Percentiles rank a stretch among this genome's conserved stretches.
Conservation (phyloP, 78 protist species). For the Dictyostelium firmibasis region DNA sequence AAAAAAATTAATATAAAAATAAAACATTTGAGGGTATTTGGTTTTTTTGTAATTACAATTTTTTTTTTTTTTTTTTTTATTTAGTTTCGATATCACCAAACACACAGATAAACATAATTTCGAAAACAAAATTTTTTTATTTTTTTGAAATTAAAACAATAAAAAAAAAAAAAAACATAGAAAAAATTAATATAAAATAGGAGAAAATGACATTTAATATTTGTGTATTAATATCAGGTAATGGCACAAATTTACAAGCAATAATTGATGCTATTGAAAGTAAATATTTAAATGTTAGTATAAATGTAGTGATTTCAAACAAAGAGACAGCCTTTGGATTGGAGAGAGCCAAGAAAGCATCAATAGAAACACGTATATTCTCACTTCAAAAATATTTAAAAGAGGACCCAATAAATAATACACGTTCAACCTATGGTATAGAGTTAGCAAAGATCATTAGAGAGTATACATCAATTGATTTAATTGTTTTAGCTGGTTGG, state of each 20-base stretch:
- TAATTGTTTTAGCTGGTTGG: constrained; percentile 88
- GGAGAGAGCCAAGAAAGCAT: constrained; percentile 78
- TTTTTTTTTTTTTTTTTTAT: too few relatives aligned
- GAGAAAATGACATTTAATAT: constrained; percentile 28
- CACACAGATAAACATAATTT: neutral
- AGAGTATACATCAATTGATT: constrained; percentile 21
- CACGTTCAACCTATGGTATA: constrained; percentile 23
- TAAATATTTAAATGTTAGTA: constrained; percentile 13
- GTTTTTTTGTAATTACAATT: too few relatives aligned
- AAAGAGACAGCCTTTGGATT: constrained; percentile 84
- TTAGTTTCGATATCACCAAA: neutral
- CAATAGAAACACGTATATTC: constrained; percentile 56
- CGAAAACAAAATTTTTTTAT: neutral
- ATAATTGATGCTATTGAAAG: constrained; percentile 81
- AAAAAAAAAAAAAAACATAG: neutral
- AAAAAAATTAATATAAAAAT: too few relatives aligned
- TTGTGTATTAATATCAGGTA: constrained; percentile 83
- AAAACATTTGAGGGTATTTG: neutral
- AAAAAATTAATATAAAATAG: neutral
- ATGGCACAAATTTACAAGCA: constrained; percentile 86
- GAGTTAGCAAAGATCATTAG: constrained; percentile 58
- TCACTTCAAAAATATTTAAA: constrained; percentile 65
- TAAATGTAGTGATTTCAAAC: constrained; percentile 71
- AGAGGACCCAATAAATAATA: neutral
- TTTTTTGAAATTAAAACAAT: too few relatives aligned